A percentile compares a stretch with the other conserved stretches of the same genome.
Evolutionary conservation across 805 yeast genomes (phyloP).

Genomic region (Nakazawaea populi): DNA sequence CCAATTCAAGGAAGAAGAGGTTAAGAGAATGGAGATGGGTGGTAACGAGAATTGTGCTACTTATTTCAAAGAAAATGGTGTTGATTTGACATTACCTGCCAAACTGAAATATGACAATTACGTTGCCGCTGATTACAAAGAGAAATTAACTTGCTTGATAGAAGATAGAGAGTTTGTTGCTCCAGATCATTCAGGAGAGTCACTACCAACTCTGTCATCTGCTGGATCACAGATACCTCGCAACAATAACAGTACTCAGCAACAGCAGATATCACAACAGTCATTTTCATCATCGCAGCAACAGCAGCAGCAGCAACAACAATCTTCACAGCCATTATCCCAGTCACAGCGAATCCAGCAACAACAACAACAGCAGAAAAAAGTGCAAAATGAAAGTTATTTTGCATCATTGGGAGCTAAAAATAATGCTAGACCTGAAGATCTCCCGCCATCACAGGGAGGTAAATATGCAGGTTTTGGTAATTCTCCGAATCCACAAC

Average conservation of each 20-base stretch:
- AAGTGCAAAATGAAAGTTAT: slow-evolving; percentile 69
- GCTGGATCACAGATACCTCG: slow-evolving; percentile 1
- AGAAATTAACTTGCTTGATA: slow-evolving; percentile 64
- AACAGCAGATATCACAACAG: background rate
- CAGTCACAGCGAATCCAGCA: slow-evolving; percentile 32
- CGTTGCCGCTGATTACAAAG: slow-evolving; percentile 93
- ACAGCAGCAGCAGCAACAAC: background rate
- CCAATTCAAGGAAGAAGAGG: slow-evolving; percentile 92
- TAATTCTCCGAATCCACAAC: slow-evolving; percentile 49
- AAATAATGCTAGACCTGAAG: slow-evolving; percentile 67
- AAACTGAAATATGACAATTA: slow-evolving; percentile 78
- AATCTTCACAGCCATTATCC: slow-evolving; percentile 20
- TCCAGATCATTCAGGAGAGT: slow-evolving; percentile 49
- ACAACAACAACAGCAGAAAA: slow-evolving; percentile 24
- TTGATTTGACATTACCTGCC: slow-evolving; percentile 59
- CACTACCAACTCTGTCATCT: slow-evolving; percentile 27
- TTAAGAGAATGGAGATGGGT: slow-evolving; percentile 86
- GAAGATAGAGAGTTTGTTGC: slow-evolving; percentile 69
- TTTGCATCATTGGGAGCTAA: slow-evolving; percentile 73
- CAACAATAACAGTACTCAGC: background rate
- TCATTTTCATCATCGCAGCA: slow-evolving; percentile 5
- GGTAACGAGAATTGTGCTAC: slow-evolving; percentile 75
- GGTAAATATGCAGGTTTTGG: slow-evolving; percentile 94
- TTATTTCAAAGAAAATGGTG: slow-evolving; percentile 68
- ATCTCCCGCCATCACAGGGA: slow-evolving; percentile 89